Base-by-base conservation (phyloP, 345 rosid genomes). In the Pugionium dolabratum region DNA sequence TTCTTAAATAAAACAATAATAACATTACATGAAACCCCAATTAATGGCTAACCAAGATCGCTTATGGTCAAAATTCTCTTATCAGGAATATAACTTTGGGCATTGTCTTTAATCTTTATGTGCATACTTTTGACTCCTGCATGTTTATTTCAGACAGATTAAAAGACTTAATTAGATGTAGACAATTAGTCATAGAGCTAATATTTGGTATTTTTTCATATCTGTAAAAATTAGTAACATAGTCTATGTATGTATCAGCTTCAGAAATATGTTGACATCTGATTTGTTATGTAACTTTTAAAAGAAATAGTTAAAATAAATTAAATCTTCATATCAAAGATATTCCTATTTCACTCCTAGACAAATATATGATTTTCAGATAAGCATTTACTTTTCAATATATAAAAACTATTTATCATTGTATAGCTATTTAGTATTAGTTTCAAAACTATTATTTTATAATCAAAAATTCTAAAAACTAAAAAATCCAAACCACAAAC, bases 51-150 rank as follows among this genome's bases (percentile, higher is more conserved):
- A 58, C 10, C 6, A 9, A 31, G 59, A 59, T 58, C 9, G 37
- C 53, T 53, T 43, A 9, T 61, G 62, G 62, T 54, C 54, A 68
- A 68, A 59, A 59, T 39, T 48, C 60, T 51, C 47, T 70, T 44
- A 44, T 44, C 33, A 48, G 35, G 75, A 70, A 62, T 61, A 60
- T 47, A 61, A 53, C 62, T 59, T 61, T 45, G 29, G n/a, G 48
- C n/a, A 4, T 41, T 69, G 49, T 29, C 52, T 29, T 44, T 61
- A 61, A 44, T 44, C 34, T 62, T 44, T 53, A 4, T 59, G 27
- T 35, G 7, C 27, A 34, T 28, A 28, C 6, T 53, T 70, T 62
- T 53, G 34, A 70, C 40, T 25, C 9, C 6, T 28, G 37, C 41
- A 53, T 35, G 46, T 52, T 45, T 60, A 42, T 30, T 49, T 27